Percentiles rank a stretch among this genome's conserved stretches.
Conservation (phyloP, 192 early-diverging fungal genomes). For the Coemansia sp. region DNA sequence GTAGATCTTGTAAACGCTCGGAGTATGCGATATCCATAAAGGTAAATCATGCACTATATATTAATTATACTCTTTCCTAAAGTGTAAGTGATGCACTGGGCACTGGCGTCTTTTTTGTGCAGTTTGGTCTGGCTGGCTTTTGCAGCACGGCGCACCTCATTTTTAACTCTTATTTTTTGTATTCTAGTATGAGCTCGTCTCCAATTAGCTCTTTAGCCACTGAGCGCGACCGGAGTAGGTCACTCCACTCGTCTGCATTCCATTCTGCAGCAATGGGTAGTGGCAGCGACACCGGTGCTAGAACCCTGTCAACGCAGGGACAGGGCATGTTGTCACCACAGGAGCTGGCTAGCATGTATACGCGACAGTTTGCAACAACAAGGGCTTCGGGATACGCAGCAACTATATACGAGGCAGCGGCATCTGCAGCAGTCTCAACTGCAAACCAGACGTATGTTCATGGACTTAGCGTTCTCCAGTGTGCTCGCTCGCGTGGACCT, state of each 20-base stretch:
- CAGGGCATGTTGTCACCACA: conserved; percentile 23
- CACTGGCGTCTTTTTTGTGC: not conserved
- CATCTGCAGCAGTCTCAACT: conserved; percentile 22
- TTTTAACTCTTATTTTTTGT: not conserved
- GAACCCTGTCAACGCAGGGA: conserved; percentile 1
- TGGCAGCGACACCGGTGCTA: not conserved
- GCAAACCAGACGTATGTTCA: conserved; percentile 35
- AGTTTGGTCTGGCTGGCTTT: too few relatives aligned
- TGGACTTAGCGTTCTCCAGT: conserved; percentile 42
- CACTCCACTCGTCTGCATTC: conserved; percentile 43
- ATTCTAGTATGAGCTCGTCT: conserved; percentile 7
- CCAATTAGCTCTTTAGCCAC: conserved; percentile 3
- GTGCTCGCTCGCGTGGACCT: conserved; percentile 32
- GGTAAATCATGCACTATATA: too few relatives aligned
- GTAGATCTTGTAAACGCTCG: too few relatives aligned
- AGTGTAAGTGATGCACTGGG: not conserved
- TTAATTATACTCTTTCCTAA: too few relatives aligned
- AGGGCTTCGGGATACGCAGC: conserved; percentile 13
- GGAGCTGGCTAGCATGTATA: conserved; percentile 50
- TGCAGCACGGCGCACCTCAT: not conserved
- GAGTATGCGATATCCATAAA: too few relatives aligned
- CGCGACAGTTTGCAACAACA: conserved; percentile 44
- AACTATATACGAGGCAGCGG: conserved; percentile 41
- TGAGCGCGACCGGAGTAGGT: conserved; percentile 17
- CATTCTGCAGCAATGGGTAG: conserved; percentile 13